Base-by-base conservation (phyloP, 108 stramenopile genomes). In the Thalassiosira profunda region DNA sequence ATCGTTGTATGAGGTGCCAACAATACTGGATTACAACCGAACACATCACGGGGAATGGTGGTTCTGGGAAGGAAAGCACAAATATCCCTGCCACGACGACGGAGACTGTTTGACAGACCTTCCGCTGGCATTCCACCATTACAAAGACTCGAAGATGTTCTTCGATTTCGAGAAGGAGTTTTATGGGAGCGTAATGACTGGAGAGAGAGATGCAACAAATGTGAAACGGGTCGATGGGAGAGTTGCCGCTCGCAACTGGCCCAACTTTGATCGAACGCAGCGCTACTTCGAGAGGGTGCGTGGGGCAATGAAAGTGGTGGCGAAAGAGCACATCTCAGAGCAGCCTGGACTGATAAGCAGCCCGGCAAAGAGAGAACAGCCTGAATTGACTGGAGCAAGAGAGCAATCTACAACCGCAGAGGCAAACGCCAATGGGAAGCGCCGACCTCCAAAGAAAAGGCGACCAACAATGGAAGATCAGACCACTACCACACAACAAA, bases 161-260 rank as follows among this genome's bases (percentile, higher is more conserved):
- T 15, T 63, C 40, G 56, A 47, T 48, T 63, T 73, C n/a, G 72
- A 73, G n/a, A 63, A 64, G 4, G 72, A 73, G 63, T 73, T 73
- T 37, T 73, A 73, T 25, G 55, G 45, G 25, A 63, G 51, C 41
- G 55, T 64, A 11, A 38, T 31, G 21, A 25, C 44, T 3, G 25
- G 63, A 18, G 28, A 57, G 38, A 11, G 49, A 14, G 54, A 54
- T 11, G 14, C 42, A 15, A 26, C 36, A 15, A 37, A 48, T 18
- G 17, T 45, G 1, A 28, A 29, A 47, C 18, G 44, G 3, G 34
- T 48, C 24, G 62, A 47, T 63, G 30, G 14, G 8, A 30, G 24
- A 31, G 9, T 45, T 12, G 62, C 45, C 4, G 18, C 62, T 18
- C 45, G 1, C 9, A 28, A 63, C 3, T 63, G 62, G 62, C 0